Base-by-base conservation (phyloP, 208 protist genomes). In the Leptomonas seymouri region DNA sequence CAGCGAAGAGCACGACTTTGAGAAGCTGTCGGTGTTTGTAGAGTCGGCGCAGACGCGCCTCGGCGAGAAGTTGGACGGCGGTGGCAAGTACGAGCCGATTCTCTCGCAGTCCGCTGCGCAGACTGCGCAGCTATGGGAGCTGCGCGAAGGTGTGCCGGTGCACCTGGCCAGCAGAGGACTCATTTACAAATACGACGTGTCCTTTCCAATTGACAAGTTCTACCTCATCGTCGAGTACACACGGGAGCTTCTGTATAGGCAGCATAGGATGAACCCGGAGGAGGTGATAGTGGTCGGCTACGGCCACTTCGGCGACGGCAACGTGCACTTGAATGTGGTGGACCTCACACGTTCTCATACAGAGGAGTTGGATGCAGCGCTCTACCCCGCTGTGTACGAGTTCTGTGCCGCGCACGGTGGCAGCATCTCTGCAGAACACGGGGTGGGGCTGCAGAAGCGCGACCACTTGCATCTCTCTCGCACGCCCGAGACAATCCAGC, bases 231-330 rank as follows among this genome's bases (percentile, higher is more conserved):
- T 95, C 48, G 86, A 94, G 78, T 68, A 86, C 71, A 90, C 87
- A 42, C 86, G 89, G 18, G 67, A 87, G 81, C 45, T 85, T 50
- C 74, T 84, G 1, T 88, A 93, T 71, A 72, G 64, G 58, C 53
- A 85, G 59, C 62, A 77, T 25, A 68, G 74, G 53, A 76, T 92
- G 57, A 67, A 83, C 71, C 84, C 84, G 7, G 82, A 75, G n/a
- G 80, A 85, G 59, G 81, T 89, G 30, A 69, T 80, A 12, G 87
- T 96, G 23, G 78, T 93, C 45, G 97, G 96, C 21, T 99, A 98
- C 81, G 98, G 98, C 16, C 98, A 99, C 78, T 88, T 99, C 55
- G 98, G 97, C 30, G 98, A 99, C 76, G 95, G 96, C 56, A 99
- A 99, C 83, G 73, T 99, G 21, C 98, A 99, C 73, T 70, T 99